Evolutionary conservation across 805 yeast species (phyloP).

Genomic region (Cyberlindnera saturnus): DNA sequence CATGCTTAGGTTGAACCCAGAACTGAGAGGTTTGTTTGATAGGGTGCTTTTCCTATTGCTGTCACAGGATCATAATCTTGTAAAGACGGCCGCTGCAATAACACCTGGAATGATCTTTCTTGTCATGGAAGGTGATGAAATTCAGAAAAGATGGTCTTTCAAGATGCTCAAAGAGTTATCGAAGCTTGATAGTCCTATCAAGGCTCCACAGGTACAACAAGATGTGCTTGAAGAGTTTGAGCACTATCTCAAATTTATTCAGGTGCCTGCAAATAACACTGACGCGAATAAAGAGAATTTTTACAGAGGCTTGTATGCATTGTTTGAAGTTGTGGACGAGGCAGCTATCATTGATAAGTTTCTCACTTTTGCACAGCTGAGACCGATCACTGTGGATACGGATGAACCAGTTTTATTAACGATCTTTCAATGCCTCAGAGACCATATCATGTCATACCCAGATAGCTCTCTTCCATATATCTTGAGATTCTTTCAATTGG

Average conservation of each 20-base stretch:
- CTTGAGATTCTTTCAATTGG: slow-evolving; percentile 42
- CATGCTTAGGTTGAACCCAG: slow-evolving; percentile 34
- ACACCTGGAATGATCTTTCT: slow-evolving; percentile 50
- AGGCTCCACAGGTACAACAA: slow-evolving; percentile 24
- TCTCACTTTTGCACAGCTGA: slow-evolving; percentile 21
- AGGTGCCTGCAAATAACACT: slow-evolving; percentile 34
- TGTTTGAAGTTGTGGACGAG: slow-evolving; percentile 31
- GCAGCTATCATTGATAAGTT: slow-evolving; percentile 29
- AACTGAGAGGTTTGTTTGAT: slow-evolving; percentile 32
- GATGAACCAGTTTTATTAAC: slow-evolving; percentile 29
- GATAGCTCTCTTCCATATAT: slow-evolving; percentile 37
- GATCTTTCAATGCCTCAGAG: slow-evolving; percentile 34
- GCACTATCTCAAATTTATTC: slow-evolving; percentile 29
- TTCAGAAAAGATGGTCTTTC: slow-evolving; percentile 45
- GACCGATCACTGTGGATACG: slow-evolving; percentile 16
- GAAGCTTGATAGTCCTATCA: slow-evolving; percentile 5
- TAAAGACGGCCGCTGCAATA: slow-evolving; percentile 19
- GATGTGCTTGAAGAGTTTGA: slow-evolving; percentile 51
- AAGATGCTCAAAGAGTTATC: slow-evolving; percentile 22
- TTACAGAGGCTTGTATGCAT: slow-evolving; percentile 37
- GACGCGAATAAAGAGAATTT: slow-evolving; percentile 36
- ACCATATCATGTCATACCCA: slow-evolving; percentile 47
- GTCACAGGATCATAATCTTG: slow-evolving; percentile 24
- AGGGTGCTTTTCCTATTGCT: slow-evolving; percentile 28
- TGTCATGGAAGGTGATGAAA: slow-evolving; percentile 45